Conservation (phyloP, 495 filamentous ascomycete genomes). For the Lichenothelia convexa region DNA sequence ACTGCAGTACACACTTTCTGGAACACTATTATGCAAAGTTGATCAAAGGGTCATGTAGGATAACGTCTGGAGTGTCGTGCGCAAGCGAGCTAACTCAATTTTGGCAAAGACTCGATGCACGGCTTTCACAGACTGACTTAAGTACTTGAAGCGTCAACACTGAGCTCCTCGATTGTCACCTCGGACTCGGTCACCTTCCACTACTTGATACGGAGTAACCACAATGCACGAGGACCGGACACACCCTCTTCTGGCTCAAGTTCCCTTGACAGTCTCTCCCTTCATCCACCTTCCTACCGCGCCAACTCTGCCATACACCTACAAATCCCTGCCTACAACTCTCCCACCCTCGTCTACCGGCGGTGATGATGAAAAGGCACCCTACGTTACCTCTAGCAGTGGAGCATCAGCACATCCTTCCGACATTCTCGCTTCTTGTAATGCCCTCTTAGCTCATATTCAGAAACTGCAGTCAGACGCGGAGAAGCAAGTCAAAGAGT, state of each 20-base stretch:
- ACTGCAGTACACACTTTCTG: too few species aligned
- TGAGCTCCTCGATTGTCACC: too few species aligned
- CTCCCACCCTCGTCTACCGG: slow-evolving; percentile 52
- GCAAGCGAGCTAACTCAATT: too few species aligned
- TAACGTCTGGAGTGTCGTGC: too few species aligned
- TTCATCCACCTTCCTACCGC: slow-evolving; percentile 83
- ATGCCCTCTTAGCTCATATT: slow-evolving; percentile 57
- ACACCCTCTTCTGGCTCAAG: slow-evolving; percentile 77
- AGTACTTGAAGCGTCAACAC: too few species aligned
- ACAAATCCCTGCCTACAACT: slow-evolving; percentile 70
- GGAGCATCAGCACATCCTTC: slow-evolving; percentile 64
- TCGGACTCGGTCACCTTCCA: too few species aligned
- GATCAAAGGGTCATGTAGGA: too few species aligned
- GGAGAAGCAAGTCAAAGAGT: slow-evolving; percentile 40
- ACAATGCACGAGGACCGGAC: too few species aligned
- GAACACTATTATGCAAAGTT: too few species aligned
- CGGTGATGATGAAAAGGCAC: slow-evolving; percentile 12
- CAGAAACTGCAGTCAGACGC: slow-evolving; percentile 43
- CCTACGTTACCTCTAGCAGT: slow-evolving; percentile 51
- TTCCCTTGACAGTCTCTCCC: slow-evolving; percentile 83
- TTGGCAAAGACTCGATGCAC: too few species aligned
- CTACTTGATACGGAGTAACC: too few species aligned
- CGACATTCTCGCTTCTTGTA: slow-evolving; percentile 64
- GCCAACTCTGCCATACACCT: slow-evolving; percentile 86
- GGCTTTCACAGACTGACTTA: too few species aligned